These are phyloP conservation scores for Cladosporium sp. DNA, from an alignment of 2,329 filamentous ascomycete genomes.

Conservation along the genomic window DNA sequence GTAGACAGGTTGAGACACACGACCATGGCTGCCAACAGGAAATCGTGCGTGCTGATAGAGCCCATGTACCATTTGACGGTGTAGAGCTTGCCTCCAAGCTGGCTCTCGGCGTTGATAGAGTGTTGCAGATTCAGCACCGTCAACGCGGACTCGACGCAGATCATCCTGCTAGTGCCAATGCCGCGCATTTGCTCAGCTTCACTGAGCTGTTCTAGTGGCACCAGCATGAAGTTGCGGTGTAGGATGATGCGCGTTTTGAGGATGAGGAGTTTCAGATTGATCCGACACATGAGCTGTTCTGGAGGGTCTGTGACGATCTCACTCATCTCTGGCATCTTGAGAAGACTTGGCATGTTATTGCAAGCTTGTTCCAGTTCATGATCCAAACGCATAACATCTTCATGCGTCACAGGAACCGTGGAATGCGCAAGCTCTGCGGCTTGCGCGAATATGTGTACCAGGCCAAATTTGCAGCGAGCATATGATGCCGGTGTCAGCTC, in stretches of 20 bases:
- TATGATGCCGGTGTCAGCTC: conserved; percentile 35
- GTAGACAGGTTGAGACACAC: conserved; percentile 42
- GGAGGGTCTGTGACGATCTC: conserved; percentile 47
- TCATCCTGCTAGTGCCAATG: conserved; percentile 31
- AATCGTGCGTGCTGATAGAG: conserved; percentile 44
- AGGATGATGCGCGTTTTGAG: conserved; percentile 50
- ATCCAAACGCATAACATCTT: conserved; percentile 37
- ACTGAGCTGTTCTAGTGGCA: conserved; percentile 24
- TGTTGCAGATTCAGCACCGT: conserved; percentile 48
- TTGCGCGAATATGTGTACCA: conserved; percentile 35
- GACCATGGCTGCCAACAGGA: conserved; percentile 47
- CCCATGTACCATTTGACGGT: conserved; percentile 45
- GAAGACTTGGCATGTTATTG: conserved; percentile 30
- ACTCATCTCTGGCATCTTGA: conserved; percentile 36
- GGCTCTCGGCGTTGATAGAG: conserved; percentile 47
- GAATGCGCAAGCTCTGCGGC: conserved; percentile 37
- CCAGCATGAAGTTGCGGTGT: conserved; percentile 50
- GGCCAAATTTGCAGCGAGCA: conserved; percentile 31
- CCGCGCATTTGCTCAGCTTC: conserved; percentile 31
- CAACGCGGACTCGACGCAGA: conserved; percentile 47
- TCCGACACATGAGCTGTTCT: conserved; percentile 49
- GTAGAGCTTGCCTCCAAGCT: conserved; percentile 41
- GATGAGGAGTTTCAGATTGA: conserved; percentile 50
- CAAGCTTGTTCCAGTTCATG: conserved; percentile 33
- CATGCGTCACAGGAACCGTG: conserved; percentile 32